Evolutionary conservation across 805 yeast species (phyloP).

Genomic region (Candida palmyrensis): DNA sequence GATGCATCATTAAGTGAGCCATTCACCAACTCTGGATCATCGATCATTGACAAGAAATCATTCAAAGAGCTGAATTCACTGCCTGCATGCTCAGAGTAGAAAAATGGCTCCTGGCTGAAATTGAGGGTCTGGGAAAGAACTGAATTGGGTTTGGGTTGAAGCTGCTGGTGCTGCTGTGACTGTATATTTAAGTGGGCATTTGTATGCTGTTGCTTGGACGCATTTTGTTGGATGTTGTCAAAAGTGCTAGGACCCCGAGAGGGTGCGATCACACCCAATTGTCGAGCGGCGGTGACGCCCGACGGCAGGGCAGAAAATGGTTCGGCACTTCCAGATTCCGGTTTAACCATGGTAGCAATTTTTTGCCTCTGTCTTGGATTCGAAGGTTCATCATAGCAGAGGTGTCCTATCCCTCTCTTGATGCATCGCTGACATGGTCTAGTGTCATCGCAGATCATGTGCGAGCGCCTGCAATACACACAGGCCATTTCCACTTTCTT

Average conservation of each 20-base stretch:
- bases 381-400: conserved; percentile 73
- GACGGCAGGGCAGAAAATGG: conserved; percentile 3
- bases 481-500: conserved; percentile 68
- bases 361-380: conserved; percentile 36
- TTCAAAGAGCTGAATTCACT: conserved; percentile 86
- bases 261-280: too few species aligned
- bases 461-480: conserved; percentile 87
- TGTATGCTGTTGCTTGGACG: conserved; percentile 3
- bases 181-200: too few species aligned
- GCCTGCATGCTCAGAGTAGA: conserved; percentile 88
- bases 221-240: conserved; percentile 5
- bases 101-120: conserved; percentile 65
- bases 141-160: conserved; percentile 14
- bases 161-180: conserved; percentile 5
- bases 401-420: conserved; percentile 80
- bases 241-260: conserved; percentile 2
- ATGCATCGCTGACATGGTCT: conserved; percentile 79
- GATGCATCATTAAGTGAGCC: conserved; percentile 29
- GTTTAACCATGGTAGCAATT: conserved; percentile 17
- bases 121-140: conserved; percentile 37
- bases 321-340: neutral
- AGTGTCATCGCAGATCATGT: conserved; percentile 84
- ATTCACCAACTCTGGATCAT: conserved; percentile 69
- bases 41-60: conserved; percentile 85
- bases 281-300: too few species aligned